Evolutionary conservation across 257 asterid species (phyloP), one percentile per base, ranked within the genome.

Genomic region (Primulina tabacum): DNA sequence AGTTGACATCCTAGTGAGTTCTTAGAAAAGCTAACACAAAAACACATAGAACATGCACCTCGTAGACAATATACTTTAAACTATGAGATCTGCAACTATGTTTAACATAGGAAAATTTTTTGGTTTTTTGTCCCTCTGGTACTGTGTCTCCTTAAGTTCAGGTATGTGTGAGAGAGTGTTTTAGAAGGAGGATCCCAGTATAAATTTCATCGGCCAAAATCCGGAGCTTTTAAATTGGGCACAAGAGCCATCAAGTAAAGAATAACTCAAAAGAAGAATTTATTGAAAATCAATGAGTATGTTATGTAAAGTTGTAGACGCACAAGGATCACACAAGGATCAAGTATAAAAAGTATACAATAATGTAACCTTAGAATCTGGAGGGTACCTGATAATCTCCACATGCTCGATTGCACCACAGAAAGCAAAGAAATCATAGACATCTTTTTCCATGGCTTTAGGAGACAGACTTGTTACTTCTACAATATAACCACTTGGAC

Each of bases 331-430:
- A n/a, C n/a, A n/a, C n/a, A n/a, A 18, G 24, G 24, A 21, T 21
- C 0, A 21, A 21, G 24, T 21, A 21, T 21, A 21, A 21, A 21
- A 21, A 21, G 24, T 21, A 24, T 16, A 71, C 33, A 61, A 12
- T 50, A 28, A 56, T 32, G n/a, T 28, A 14, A n/a, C 3, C 7
- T 56, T 28, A 62, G 38, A 17, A 18, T 43, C 47, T 52, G 63
- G 17, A 68, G 52, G 33, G 61, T 72, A 93, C 99, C 99, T 94
- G 82, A 84, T 84, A 67, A 94, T 81, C 52, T 94, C 99, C 10
- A 94, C 91, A 78, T 89, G 96, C 28, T 94, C 92, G 60, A 94
- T 89, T 67, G 84, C 78, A 72, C 99, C 99, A 78, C 97, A 94
- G 78, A 94, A 87, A 66, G 87, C 85, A 56, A 94, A 91, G 77